phyloP scores from a whole-genome alignment of 495 filamentous ascomycete genomes.

The Hyaloscypha finlandica region DNA sequence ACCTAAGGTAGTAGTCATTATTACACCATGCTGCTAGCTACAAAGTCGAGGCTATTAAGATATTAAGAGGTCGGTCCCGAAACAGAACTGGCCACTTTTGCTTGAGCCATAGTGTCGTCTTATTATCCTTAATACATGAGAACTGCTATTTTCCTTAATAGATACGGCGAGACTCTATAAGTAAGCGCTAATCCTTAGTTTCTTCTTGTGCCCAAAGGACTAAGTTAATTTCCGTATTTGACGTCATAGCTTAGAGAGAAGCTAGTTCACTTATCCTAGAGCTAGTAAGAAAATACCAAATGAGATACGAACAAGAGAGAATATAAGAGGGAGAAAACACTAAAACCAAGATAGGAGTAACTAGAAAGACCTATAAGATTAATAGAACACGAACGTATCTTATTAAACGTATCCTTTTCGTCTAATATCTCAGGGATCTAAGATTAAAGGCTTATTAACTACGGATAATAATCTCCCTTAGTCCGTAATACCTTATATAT shows the following conservation, averaged over 20 bases:
- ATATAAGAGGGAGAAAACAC: background rate
- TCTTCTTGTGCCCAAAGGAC: background rate
- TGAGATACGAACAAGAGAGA: background rate
- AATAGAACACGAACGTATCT: background rate
- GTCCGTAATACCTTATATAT: background rate
- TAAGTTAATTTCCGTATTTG: background rate
- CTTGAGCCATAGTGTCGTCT: background rate
- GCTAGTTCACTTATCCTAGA: background rate
- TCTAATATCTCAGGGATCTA: background rate
- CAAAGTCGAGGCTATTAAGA: background rate
- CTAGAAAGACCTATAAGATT: background rate
- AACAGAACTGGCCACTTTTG: slow-evolving; percentile 3
- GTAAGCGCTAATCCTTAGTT: background rate
- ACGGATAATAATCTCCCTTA: background rate
- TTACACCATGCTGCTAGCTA: background rate
- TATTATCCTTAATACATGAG: background rate
- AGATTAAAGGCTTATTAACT: background rate
- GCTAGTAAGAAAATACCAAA: background rate
- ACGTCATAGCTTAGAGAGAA: background rate
- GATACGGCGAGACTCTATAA: background rate
- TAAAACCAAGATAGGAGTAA: background rate
- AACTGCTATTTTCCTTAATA: background rate
- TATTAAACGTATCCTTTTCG: background rate
- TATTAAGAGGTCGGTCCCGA: background rate
- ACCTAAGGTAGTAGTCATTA: background rate